Evolutionary conservation across 176 grass and related monocot species (phyloP).

Genomic region (Triticum aestivum): IWGSC_CS_RefSeq_v2.1 NC_057796.1:473355337-473355836

Average conservation of each 20-base stretch:
- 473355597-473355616: background rate
- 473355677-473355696: background rate
- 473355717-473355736: slow-evolving; percentile 35
- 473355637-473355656: slow-evolving; percentile 3
- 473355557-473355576: background rate
- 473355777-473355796: slow-evolving; percentile 82
- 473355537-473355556: background rate
- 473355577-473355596: background rate
- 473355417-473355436: background rate
- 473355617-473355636: background rate
- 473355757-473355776: slow-evolving; percentile 65
- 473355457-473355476: background rate
- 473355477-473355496: background rate
- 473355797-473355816: slow-evolving; percentile 78
- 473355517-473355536: background rate
- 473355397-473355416: background rate
- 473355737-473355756: slow-evolving; percentile 35
- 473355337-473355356: too few relatives aligned
- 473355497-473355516: background rate
- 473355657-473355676: background rate
- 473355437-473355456: background rate
- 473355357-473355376: background rate
- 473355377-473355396: background rate
- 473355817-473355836: slow-evolving; percentile 77
- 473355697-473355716: slow-evolving; percentile 34